Conservation (phyloP, 441 rosid genomes). For the Raphanus hybrid region DNA sequence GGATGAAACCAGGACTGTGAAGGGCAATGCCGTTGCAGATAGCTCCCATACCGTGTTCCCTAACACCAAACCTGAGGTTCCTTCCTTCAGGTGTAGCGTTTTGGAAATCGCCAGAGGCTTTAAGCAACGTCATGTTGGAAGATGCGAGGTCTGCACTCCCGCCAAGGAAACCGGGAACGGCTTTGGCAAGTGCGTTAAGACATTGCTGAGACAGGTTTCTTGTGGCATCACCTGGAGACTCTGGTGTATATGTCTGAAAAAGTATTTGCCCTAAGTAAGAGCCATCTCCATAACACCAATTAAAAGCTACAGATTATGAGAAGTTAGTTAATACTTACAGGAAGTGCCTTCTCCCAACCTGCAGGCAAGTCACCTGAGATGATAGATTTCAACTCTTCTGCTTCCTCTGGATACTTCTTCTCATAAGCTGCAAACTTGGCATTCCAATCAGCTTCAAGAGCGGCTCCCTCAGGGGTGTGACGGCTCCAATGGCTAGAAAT, state of each 20-base stretch:
- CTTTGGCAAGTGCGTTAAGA: conserved; percentile 59
- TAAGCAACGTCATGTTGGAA: conserved; percentile 64
- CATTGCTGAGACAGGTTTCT: conserved; percentile 63
- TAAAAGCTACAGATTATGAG: not conserved
- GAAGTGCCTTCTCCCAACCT: conserved; percentile 98
- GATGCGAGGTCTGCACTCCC: conserved; percentile 70
- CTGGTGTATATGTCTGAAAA: conserved; percentile 57
- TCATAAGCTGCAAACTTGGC: conserved; percentile 87
- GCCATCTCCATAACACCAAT: not conserved
- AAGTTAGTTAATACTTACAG: conserved; percentile 61
- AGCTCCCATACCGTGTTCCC: conserved; percentile 65
- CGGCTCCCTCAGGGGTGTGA: conserved; percentile 71
- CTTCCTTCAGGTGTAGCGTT: conserved; percentile 60
- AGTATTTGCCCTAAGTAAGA: not conserved
- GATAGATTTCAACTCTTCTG: conserved; percentile 86
- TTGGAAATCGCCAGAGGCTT: conserved; percentile 59
- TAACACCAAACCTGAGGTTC: conserved; percentile 60
- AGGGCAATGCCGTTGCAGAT: conserved; percentile 60
- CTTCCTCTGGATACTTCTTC: conserved; percentile 91
- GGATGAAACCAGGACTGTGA: conserved; percentile 60
- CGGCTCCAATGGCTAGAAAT: conserved; percentile 95
- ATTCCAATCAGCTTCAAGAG: conserved; percentile 92
- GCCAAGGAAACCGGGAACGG: conserved; percentile 60
- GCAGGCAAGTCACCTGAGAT: conserved; percentile 79
- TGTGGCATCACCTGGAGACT: conserved; percentile 61